Conservation (phyloP, 2,329 filamentous ascomycete genomes). For the Diaporthe sp. region DNA sequence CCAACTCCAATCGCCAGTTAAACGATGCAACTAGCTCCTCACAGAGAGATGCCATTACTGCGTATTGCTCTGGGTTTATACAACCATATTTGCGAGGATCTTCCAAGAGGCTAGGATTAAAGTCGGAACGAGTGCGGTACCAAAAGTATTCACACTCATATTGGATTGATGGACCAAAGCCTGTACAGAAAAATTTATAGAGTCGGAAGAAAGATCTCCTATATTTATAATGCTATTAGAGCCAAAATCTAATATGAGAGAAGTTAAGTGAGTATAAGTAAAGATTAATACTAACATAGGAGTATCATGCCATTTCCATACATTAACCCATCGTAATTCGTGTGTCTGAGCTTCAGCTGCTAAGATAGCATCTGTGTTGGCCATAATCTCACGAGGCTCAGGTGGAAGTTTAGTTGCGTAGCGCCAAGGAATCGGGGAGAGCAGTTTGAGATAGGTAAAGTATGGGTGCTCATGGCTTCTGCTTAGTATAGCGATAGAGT, state of each 20-base stretch:
- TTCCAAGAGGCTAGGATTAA: neutral
- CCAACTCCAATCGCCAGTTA: conserved; percentile 15
- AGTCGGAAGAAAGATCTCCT: conserved; percentile 5
- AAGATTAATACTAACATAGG: conserved; percentile 3
- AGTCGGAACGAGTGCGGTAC: conserved; percentile 3
- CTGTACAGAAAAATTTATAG: conserved; percentile 8
- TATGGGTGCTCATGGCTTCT: conserved; percentile 6
- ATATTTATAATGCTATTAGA: neutral
- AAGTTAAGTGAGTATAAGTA: neutral
- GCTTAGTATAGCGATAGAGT: neutral
- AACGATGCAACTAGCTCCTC: conserved; percentile 14
- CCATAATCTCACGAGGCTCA: neutral
- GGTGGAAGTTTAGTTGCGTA: neutral
- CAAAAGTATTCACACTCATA: conserved; percentile 9
- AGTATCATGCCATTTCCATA: conserved; percentile 13
- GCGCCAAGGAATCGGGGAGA: neutral
- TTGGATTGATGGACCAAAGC: neutral
- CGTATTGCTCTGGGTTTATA: conserved; percentile 9
- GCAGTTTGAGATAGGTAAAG: conserved; percentile 5
- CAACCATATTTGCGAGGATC: neutral
- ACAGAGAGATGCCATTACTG: conserved; percentile 10
- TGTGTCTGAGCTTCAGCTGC: neutral
- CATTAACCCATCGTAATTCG: neutral
- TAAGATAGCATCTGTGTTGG: neutral
- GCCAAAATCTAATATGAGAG: neutral